These are phyloP conservation scores for Teunomyces funiuensis DNA, from an alignment of 805 yeast genomes.

Conservation along the genomic window DNA sequence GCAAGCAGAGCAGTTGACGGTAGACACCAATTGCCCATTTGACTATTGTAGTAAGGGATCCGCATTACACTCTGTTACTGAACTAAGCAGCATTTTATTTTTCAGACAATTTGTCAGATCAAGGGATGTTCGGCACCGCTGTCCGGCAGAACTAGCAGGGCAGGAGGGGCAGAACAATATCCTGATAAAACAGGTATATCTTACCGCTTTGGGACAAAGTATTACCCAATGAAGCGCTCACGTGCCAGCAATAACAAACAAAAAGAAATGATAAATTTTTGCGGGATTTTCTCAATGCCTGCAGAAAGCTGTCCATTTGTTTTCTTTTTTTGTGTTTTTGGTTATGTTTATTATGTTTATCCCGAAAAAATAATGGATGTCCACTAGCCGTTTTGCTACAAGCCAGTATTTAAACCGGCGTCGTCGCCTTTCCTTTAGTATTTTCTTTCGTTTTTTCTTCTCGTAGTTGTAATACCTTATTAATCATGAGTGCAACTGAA, in stretches of 20 bases:
- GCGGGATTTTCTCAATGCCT: slow-evolving; percentile 5
- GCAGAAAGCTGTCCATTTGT: slow-evolving; percentile 2
- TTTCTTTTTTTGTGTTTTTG: slow-evolving; percentile 3
- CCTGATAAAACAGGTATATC: slow-evolving; percentile 1
- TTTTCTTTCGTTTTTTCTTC: slow-evolving; percentile 7
- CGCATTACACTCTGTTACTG: not conserved
- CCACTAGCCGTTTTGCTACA: slow-evolving; percentile 5
- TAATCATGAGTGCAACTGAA: slow-evolving; percentile 40
- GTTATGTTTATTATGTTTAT: slow-evolving; percentile 4
- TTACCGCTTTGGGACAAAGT: not conserved
- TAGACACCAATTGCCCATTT: not conserved
- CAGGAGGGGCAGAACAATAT: not conserved
- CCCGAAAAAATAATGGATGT: slow-evolving; percentile 4
- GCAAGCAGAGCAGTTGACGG: not conserved
- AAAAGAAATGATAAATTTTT: slow-evolving; percentile 1
- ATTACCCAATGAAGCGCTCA: slow-evolving; percentile 1
- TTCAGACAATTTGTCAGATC: not conserved
- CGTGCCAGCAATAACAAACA: slow-evolving; percentile 1
- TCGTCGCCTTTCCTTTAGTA: not conserved
- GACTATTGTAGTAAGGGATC: too few species aligned
- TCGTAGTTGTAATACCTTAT: slow-evolving; percentile 6
- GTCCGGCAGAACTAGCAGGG: not conserved
- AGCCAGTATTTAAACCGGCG: slow-evolving; percentile 3
- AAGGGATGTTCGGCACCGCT: slow-evolving; percentile 1
- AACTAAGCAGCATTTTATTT: not conserved